Conservation (phyloP, 1,284 basidiomycete species). For the Sanghuangporus baumii region DNA sequence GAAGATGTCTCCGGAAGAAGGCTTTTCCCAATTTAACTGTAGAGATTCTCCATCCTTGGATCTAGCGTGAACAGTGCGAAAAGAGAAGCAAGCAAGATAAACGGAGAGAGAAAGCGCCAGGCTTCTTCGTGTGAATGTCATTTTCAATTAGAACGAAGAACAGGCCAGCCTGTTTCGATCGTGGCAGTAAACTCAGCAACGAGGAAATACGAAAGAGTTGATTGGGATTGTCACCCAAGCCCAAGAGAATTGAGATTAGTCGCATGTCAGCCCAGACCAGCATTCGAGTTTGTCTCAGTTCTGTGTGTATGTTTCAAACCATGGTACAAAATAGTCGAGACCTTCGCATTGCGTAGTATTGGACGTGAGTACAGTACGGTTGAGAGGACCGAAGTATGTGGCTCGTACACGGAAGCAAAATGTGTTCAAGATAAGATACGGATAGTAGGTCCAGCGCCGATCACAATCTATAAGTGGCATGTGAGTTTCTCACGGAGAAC, state of each 20-base stretch:
- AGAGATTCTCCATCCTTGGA: not conserved
- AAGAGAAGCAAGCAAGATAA: not conserved
- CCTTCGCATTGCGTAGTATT: not conserved
- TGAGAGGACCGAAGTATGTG: not conserved
- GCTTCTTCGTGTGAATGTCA: not conserved
- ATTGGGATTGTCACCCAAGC: not conserved
- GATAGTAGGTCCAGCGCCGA: not conserved
- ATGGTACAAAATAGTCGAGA: not conserved
- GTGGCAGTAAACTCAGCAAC: not conserved
- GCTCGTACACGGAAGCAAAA: not conserved
- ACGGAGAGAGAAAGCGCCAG: constrained; percentile 1
- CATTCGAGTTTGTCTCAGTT: not conserved
- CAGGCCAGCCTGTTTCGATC: not conserved
- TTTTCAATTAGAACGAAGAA: not conserved
- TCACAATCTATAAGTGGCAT: not conserved
- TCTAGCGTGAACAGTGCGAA: not conserved
- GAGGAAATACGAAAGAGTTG: not conserved
- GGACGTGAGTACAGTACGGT: no score
- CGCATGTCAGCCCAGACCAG: not conserved
- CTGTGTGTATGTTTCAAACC: not conserved
- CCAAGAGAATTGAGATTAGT: not conserved
- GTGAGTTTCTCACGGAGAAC: no score
- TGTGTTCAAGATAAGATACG: not conserved
- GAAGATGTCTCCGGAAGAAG: constrained; percentile 5
- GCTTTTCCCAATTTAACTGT: constrained; percentile 10